Percentiles rank a stretch among this genome's conserved stretches.
Evolutionary conservation across 345 rosid genomes (phyloP).

Genomic region (Brassica nigra): DNA sequence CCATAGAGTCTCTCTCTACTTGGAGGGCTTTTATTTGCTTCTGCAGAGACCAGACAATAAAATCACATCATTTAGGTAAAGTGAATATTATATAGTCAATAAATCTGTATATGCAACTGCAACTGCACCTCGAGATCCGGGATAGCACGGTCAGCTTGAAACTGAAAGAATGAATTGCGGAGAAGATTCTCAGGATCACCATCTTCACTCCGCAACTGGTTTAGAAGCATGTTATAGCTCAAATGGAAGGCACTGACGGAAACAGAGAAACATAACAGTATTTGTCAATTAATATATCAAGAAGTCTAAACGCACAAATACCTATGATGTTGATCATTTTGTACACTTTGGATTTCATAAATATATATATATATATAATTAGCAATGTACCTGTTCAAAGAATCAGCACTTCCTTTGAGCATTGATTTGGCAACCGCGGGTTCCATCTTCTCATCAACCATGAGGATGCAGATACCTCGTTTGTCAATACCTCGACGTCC

Average conservation of each 20-base stretch:
- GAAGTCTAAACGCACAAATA: not conserved
- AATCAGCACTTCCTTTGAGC: conserved; percentile 96
- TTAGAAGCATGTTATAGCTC: conserved; percentile 97
- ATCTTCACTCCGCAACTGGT: conserved; percentile 94
- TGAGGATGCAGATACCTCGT: conserved; percentile 91
- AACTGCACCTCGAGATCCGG: conserved; percentile 82
- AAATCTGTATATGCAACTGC: no score
- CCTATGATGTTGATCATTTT: conserved; percentile 3
- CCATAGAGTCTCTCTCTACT: conserved; percentile 86
- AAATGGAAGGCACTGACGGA: conserved; percentile 88
- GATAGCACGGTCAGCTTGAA: conserved; percentile 91
- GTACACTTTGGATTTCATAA: no score
- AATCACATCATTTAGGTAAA: conserved; percentile 21
- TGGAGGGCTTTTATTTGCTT: conserved; percentile 73
- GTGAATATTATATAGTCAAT: not conserved
- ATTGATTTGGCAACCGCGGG: conserved; percentile 91
- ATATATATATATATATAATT: no score
- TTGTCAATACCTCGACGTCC: conserved; percentile 99
- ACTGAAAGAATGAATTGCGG: conserved; percentile 94
- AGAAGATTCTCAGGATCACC: conserved; percentile 96
- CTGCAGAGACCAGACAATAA: conserved; percentile 48
- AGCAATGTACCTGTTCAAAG: conserved; percentile 71
- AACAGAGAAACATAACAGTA: conserved; percentile 28
- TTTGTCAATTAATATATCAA: not conserved
- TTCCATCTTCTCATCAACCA: conserved; percentile 97